These are phyloP conservation scores for Trichoderma gracile DNA, from an alignment of 2,329 filamentous ascomycete species.

Conservation along the genomic window DNA sequence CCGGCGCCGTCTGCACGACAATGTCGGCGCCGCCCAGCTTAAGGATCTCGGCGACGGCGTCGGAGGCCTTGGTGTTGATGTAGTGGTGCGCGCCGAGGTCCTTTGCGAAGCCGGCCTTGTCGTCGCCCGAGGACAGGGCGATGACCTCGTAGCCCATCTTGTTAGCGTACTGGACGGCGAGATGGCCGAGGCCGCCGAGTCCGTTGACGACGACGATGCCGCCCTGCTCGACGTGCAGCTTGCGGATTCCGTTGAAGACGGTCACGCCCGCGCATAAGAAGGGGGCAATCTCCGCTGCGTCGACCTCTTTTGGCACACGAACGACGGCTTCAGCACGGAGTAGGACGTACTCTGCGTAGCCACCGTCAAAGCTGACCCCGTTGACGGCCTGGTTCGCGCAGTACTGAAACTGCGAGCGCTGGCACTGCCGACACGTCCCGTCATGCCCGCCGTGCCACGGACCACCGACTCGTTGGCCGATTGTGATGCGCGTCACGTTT, in stretches of 20 bases:
- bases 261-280: slow-evolving; percentile 66
- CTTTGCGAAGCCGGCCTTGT: slow-evolving; percentile 67
- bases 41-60: slow-evolving; percentile 50
- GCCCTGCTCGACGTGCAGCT: slow-evolving; percentile 54
- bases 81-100: slow-evolving; percentile 48
- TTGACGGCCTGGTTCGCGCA: slow-evolving; percentile 65
- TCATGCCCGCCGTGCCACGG: slow-evolving; percentile 57
- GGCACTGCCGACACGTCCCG: slow-evolving; percentile 61
- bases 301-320: slow-evolving; percentile 52
- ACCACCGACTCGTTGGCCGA: slow-evolving; percentile 64
- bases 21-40: slow-evolving; percentile 63
- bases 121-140: slow-evolving; percentile 64
- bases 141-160: slow-evolving; percentile 75
- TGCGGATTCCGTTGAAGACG: slow-evolving; percentile 61
- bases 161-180: slow-evolving; percentile 73
- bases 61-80: slow-evolving; percentile 53
- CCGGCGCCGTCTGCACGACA: slow-evolving; percentile 65
- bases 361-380: slow-evolving; percentile 66
- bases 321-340: slow-evolving; percentile 63
- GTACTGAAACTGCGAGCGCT: slow-evolving; percentile 65
- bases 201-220: slow-evolving; percentile 62
- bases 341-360: slow-evolving; percentile 65
- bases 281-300: slow-evolving; percentile 56
- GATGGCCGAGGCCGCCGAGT: slow-evolving; percentile 73
- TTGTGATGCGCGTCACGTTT: slow-evolving; percentile 55